phyloP scores from a whole-genome alignment of 2,329 filamentous ascomycete species.

The Verticillium nubilum region DNA sequence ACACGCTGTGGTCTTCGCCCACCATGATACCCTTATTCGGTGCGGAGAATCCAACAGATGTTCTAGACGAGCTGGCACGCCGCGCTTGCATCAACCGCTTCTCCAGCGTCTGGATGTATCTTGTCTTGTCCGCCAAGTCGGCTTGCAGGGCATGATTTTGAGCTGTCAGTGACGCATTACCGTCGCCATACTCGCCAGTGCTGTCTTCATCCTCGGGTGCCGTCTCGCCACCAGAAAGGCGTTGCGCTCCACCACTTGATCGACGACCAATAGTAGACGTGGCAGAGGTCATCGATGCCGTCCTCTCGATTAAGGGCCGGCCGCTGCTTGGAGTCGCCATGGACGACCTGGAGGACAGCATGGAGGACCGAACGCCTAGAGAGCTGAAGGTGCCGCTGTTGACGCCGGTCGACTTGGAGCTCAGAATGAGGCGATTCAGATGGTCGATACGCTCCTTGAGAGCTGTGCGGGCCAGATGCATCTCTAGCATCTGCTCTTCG shows the following conservation, averaged over 20 bases:
- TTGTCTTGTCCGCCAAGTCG: constrained; percentile 94
- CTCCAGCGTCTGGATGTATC: constrained; percentile 91
- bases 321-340: constrained; percentile 56
- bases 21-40: constrained; percentile 60
- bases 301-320: constrained; percentile 52
- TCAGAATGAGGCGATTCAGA: constrained; percentile 88
- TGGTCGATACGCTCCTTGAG: constrained; percentile 97
- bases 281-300: constrained; percentile 62
- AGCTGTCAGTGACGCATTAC: constrained; percentile 72
- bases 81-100: constrained; percentile 87
- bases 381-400: constrained; percentile 74
- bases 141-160: constrained; percentile 89
- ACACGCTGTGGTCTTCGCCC: constrained; percentile 73
- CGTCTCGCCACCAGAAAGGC: constrained; percentile 34
- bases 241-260: constrained; percentile 36
- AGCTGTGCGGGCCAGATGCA: constrained; percentile 93
- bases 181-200: constrained; percentile 78
- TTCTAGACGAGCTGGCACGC: constrained; percentile 80
- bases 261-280: constrained; percentile 53
- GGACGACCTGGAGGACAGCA: constrained; percentile 62
- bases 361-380: constrained; percentile 50
- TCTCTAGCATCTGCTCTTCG: constrained; percentile 96
- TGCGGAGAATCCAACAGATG: constrained; percentile 66
- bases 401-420: constrained; percentile 91
- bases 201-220: constrained; percentile 61